Percentiles rank a stretch among this genome's conserved stretches.
phyloP scores from a whole-genome alignment of 2,329 filamentous ascomycete species.

The Grosmannia clavigera region DNA sequence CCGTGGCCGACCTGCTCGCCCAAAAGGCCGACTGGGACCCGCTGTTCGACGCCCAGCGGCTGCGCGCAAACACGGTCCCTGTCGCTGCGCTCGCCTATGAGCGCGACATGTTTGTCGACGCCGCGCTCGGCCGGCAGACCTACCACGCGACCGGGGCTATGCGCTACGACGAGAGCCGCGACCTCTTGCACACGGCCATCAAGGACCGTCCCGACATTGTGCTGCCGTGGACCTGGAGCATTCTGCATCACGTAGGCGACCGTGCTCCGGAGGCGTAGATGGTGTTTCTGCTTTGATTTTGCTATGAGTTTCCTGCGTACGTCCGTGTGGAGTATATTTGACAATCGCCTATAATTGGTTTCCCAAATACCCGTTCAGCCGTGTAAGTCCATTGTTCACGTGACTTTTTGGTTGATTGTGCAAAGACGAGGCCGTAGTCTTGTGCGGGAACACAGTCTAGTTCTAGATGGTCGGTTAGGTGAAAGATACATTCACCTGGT shows the following conservation, averaged over 20 bases:
- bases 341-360: no score
- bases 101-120: constrained; percentile 10
- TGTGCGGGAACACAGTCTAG: no score
- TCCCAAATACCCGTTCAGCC: no score
- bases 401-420: no score
- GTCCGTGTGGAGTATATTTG: background rate
- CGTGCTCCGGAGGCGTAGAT: background rate
- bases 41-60: constrained; percentile 6
- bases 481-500: no score
- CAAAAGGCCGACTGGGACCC: constrained; percentile 3
- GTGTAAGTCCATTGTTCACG: no score
- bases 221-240: background rate
- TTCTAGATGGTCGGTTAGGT: no score
- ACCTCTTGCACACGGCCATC: constrained; percentile 9
- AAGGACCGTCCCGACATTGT: constrained; percentile 2
- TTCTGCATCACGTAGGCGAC: background rate
- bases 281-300: background rate
- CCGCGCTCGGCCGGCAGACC: background rate
- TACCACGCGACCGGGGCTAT: background rate
- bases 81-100: constrained; percentile 7
- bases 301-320: no score
- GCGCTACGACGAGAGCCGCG: background rate
- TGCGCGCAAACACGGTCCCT: constrained; percentile 9
- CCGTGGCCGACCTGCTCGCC: constrained; percentile 6
- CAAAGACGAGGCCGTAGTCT: no score